These are phyloP conservation scores for Polyplosphaeria fusca DNA, from an alignment of 495 filamentous ascomycete species.

Conservation along the genomic window DNA sequence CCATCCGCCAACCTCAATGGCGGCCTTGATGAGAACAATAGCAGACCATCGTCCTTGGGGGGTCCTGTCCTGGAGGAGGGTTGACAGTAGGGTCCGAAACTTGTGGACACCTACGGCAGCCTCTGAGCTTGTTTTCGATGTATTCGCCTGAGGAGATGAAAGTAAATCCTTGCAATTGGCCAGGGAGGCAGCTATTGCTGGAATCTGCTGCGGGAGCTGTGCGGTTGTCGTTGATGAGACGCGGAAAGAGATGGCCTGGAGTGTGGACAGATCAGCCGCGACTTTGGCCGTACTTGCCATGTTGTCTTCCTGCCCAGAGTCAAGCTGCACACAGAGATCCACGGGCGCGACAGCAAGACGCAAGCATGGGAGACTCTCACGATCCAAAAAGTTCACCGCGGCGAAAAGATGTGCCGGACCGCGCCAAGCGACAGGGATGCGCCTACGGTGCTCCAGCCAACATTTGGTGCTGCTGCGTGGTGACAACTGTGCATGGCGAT, in stretches of 20 bases:
- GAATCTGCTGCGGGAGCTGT: constrained; percentile 37
- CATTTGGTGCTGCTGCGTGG: not conserved
- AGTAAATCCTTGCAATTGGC: constrained; percentile 38
- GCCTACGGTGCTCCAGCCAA: not conserved
- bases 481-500: not conserved
- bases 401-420: not conserved
- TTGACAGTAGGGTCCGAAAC: constrained; percentile 71
- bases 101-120: constrained; percentile 66
- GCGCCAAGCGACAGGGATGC: constrained; percentile 11
- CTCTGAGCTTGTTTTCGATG: constrained; percentile 58
- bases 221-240: constrained; percentile 37
- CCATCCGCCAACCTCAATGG: constrained; percentile 76
- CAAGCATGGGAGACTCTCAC: too few relatives aligned
- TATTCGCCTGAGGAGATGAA: constrained; percentile 25
- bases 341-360: too few relatives aligned
- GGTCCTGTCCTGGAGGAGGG: constrained; percentile 68
- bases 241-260: constrained; percentile 38
- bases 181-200: constrained; percentile 34
- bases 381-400: constrained; percentile 8
- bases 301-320: too few relatives aligned
- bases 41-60: constrained; percentile 71
- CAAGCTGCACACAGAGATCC: too few relatives aligned
- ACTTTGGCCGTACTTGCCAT: constrained; percentile 9
- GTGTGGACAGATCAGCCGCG: constrained; percentile 20
- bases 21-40: constrained; percentile 72